Percentiles rank a stretch among this genome's conserved stretches.
Conservation (phyloP, 208 protist genomes). For the Trypanosoma melophagium region DNA sequence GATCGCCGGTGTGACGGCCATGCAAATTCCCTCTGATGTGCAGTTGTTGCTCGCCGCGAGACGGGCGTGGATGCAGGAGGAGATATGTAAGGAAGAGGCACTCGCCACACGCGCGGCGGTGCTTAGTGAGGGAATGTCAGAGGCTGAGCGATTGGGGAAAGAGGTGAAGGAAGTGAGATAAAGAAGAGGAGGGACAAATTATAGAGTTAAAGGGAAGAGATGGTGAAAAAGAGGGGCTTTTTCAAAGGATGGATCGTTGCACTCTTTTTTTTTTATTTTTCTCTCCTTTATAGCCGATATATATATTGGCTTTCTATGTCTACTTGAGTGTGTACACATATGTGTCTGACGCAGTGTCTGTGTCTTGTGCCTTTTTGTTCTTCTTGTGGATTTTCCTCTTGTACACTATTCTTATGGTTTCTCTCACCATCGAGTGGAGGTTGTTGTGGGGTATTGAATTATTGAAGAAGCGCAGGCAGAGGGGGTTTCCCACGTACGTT, state of each 20-base stretch:
- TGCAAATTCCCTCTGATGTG: conserved; percentile 60
- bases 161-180: conserved; percentile 24
- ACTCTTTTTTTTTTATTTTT: background rate
- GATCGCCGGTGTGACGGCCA: conserved; percentile 42
- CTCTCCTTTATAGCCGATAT: background rate
- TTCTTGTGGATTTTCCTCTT: background rate
- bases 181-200: conserved; percentile 6
- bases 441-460: too few species aligned
- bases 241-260: background rate
- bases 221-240: too few species aligned
- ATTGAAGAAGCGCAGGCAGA: too few species aligned
- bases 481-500: too few species aligned
- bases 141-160: conserved; percentile 28
- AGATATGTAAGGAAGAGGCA: conserved; percentile 40
- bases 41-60: conserved; percentile 32
- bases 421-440: too few species aligned
- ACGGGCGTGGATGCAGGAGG: conserved; percentile 28
- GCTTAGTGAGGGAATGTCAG: conserved; percentile 40
- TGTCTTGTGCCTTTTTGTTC: background rate
- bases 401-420: too few species aligned
- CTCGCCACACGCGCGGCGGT: conserved; percentile 33
- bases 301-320: conserved; percentile 7
- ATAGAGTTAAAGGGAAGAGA: background rate
- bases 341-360: too few species aligned
- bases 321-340: background rate